Evolutionary conservation across 768 basidiomycete genomes (phyloP), one percentile per base, ranked within the genome.

Genomic region (Panus rudis): DNA sequence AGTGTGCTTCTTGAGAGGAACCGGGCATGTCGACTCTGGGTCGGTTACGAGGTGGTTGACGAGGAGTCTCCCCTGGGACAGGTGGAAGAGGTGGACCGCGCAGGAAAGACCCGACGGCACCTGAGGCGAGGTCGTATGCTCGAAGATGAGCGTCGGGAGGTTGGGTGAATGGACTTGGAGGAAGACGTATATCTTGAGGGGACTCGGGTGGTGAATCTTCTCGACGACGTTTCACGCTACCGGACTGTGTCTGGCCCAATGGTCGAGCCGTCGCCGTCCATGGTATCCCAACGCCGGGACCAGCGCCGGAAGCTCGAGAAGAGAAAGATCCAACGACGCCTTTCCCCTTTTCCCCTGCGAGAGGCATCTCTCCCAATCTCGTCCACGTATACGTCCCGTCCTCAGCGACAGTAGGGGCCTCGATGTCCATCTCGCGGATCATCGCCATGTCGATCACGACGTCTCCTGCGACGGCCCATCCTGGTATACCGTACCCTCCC

Each of bases 401-500:
- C 19, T 46, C 46, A 2, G 51, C 50, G 12, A 37, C 13, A 10
- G 39, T 41, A 0, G 84, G 84, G 6, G 69, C 53, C 55, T 86
- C 84, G 42, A 91, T 79, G 24, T 79, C 75, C 28, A 86, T 68
- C 27, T 82, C 80, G 41, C 69, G 68, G 39, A 96, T 65, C 52
- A 72, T 76, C 54, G 72, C 76, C 37, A 94, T 63, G 64, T 94
- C 92, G 51, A 93, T 62, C 55, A 94, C 80, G 44, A 94, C 69
- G 54, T 93, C 84, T 27, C 92, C 92, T 13, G 79, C 80, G 42
- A 93, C 76, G 37, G 88, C 78, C 85, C 90, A 91, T 1, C 90
- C 92, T 8, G 83, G 88, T 1, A 87, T 92, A 5, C 91, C 92
- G 57, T 86, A 92, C 0, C 92, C 92, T 20, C 92, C 92, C 1